These are phyloP conservation scores for Nothopassalora personata DNA, from an alignment of 2,329 filamentous ascomycete genomes.

Conservation along the genomic window DNA sequence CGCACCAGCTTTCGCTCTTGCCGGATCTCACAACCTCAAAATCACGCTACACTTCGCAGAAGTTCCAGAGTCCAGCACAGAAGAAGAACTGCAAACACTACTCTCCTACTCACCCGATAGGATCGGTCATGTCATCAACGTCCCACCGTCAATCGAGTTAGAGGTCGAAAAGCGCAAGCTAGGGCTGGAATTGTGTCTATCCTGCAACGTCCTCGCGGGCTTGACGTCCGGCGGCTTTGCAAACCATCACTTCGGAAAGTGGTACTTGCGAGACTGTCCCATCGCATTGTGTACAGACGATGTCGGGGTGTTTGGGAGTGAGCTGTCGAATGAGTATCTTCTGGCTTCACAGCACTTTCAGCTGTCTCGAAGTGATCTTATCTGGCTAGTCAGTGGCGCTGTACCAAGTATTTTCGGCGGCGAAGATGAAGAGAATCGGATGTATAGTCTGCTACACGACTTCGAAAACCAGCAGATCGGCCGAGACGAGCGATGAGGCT, in stretches of 20 bases:
- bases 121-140: slow-evolving; percentile 74
- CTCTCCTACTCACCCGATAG: slow-evolving; percentile 62
- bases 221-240: slow-evolving; percentile 60
- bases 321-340: slow-evolving; percentile 69
- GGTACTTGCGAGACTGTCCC: slow-evolving; percentile 54
- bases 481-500: too few species aligned
- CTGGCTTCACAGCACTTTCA: slow-evolving; percentile 67
- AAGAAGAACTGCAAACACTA: slow-evolving; percentile 58
- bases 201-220: slow-evolving; percentile 72
- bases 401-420: slow-evolving; percentile 64
- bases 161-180: slow-evolving; percentile 52
- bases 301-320: slow-evolving; percentile 73
- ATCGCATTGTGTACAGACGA: slow-evolving; percentile 73
- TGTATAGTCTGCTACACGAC: slow-evolving; percentile 32
- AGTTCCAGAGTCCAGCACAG: slow-evolving; percentile 51
- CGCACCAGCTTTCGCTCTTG: slow-evolving; percentile 53
- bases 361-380: slow-evolving; percentile 46
- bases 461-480: slow-evolving; percentile 2
- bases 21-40: slow-evolving; percentile 51
- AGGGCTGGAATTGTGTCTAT: slow-evolving; percentile 71
- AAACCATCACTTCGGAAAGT: slow-evolving; percentile 73
- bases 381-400: slow-evolving; percentile 54
- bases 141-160: slow-evolving; percentile 54
- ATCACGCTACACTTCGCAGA: slow-evolving; percentile 78
- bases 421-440: slow-evolving; percentile 54